phyloP scores from a whole-genome alignment of 2,329 filamentous ascomycete genomes.

The Penicillium sp. region DNA sequence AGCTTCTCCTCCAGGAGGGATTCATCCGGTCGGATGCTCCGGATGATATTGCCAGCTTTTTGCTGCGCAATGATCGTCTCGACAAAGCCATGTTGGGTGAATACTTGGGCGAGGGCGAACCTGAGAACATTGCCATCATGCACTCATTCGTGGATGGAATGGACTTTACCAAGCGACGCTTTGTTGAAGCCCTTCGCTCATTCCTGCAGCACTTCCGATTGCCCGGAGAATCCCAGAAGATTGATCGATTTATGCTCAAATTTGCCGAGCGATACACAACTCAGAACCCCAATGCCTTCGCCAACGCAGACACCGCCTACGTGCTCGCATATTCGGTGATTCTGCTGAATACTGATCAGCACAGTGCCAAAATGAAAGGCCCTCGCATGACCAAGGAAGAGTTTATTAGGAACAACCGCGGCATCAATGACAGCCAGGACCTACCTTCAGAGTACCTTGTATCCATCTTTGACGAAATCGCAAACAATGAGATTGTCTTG shows the following conservation, averaged over 20 bases:
- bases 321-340: constrained; percentile 96
- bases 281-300: constrained; percentile 94
- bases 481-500: constrained; percentile 84
- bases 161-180: constrained; percentile 86
- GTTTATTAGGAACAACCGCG: constrained; percentile 98
- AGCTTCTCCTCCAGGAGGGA: constrained; percentile 72
- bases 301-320: constrained; percentile 96
- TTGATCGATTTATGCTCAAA: constrained; percentile 98
- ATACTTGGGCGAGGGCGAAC: constrained; percentile 87
- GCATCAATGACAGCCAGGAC: constrained; percentile 95
- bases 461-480: constrained; percentile 88
- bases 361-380: constrained; percentile 76
- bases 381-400: constrained; percentile 91
- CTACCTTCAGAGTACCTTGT: constrained; percentile 87
- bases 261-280: constrained; percentile 94
- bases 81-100: constrained; percentile 93
- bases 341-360: constrained; percentile 90
- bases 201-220: constrained; percentile 94
- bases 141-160: constrained; percentile 94
- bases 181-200: constrained; percentile 83
- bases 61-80: constrained; percentile 73
- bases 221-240: constrained; percentile 95
- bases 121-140: constrained; percentile 94
- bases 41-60: constrained; percentile 76
- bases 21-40: constrained; percentile 79